phyloP scores from a whole-genome alignment of 306 rosid genomes.

The Rosa rugosa region DNA sequence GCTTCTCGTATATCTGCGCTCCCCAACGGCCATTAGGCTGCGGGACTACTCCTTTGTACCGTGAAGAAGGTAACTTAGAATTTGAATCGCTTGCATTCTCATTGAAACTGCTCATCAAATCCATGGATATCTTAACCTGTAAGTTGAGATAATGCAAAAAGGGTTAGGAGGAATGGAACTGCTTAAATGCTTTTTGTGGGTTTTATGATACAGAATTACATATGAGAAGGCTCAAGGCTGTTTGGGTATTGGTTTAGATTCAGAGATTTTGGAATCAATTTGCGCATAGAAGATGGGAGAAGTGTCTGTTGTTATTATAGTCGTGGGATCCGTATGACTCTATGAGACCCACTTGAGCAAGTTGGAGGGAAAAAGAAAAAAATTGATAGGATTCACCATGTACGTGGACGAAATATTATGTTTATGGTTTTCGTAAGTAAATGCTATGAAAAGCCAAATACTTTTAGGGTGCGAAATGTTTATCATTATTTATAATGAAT shows the following conservation, averaged over 20 bases:
- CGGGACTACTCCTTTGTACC: constrained; percentile 47
- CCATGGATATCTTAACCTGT: not conserved
- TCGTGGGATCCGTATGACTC: not conserved
- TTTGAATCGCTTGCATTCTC: constrained; percentile 2
- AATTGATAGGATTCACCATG: not conserved
- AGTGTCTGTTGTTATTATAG: not conserved
- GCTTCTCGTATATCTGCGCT: constrained; percentile 48
- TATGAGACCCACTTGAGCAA: not conserved
- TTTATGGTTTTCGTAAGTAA: too few relatives aligned
- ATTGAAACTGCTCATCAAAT: not conserved
- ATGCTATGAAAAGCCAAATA: not conserved
- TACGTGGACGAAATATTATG: not conserved
- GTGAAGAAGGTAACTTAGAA: constrained; percentile 39
- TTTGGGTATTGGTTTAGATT: not conserved
- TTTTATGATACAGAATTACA: not conserved
- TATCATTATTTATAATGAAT: too few relatives aligned
- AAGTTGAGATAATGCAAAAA: not conserved
- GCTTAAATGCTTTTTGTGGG: not conserved
- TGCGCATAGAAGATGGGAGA: not conserved
- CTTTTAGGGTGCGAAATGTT: too few relatives aligned
- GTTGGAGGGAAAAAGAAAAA: not conserved
- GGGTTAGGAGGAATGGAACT: not conserved
- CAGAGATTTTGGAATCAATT: not conserved
- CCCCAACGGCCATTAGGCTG: constrained; percentile 56
- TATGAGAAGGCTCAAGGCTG: not conserved